A percentile compares a stretch with the other conserved stretches of the same genome.
Evolutionary conservation across 495 filamentous ascomycete genomes (phyloP).

Genomic region (Parathielavia hyrcaniae): DNA sequence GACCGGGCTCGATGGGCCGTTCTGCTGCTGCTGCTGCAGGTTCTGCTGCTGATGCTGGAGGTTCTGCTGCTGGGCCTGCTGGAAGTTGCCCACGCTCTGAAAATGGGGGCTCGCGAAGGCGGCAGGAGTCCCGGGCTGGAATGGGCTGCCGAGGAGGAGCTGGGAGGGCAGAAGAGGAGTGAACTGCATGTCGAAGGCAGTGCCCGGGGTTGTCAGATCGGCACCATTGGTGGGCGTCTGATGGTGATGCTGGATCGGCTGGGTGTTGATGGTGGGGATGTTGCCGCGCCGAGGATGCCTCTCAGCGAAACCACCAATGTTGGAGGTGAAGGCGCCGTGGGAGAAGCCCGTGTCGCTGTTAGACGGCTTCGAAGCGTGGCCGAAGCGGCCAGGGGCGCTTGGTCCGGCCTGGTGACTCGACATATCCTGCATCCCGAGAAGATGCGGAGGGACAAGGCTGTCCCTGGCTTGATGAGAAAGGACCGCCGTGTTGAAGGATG

Average conservation of each 20-base stretch:
- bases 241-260: constrained; percentile 46
- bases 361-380: constrained; percentile 64
- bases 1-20: constrained; percentile 43
- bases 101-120: constrained; percentile 89
- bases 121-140: constrained; percentile 88
- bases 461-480: constrained; percentile 62
- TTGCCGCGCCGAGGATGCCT: constrained; percentile 75
- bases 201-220: constrained; percentile 81
- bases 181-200: constrained; percentile 95
- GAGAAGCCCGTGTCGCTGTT: constrained; percentile 83
- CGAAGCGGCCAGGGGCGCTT: constrained; percentile 52
- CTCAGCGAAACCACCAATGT: constrained; percentile 72
- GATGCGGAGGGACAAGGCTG: constrained; percentile 69
- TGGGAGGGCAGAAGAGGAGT: constrained; percentile 91
- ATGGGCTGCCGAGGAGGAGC: constrained; percentile 89
- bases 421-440: constrained; percentile 82
- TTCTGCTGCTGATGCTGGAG: constrained; percentile 57
- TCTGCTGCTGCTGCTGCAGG: constrained; percentile 55
- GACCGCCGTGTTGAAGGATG: constrained; percentile 64
- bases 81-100: constrained; percentile 70
- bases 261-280: constrained; percentile 90
- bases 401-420: constrained; percentile 55
- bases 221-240: constrained; percentile 41
- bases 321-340: constrained; percentile 80
- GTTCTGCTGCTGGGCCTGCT: constrained; percentile 57